phyloP scores from a whole-genome alignment of 2,329 filamentous ascomycete genomes.

The Alternaria sp. region DNA sequence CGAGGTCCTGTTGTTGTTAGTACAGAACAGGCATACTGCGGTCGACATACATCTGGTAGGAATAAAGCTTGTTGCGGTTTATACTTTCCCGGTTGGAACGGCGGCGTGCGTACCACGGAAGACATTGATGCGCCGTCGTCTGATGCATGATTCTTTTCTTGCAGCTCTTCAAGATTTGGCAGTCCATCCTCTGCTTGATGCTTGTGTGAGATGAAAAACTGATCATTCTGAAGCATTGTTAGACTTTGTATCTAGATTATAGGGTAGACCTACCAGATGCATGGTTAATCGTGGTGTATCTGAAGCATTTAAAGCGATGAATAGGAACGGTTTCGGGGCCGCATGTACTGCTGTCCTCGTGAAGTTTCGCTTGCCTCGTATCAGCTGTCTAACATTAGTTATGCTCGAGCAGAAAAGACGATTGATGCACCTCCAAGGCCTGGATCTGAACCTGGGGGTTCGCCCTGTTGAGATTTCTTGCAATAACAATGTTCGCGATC shows the following conservation, averaged over 20 bases:
- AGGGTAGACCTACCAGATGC: slow-evolving; percentile 48
- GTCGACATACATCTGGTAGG: slow-evolving; percentile 52
- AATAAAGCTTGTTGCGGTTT: slow-evolving; percentile 44
- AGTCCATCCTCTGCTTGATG: slow-evolving; percentile 76
- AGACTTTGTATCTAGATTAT: slow-evolving; percentile 42
- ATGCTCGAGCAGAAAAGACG: background rate
- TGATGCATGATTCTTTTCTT: slow-evolving; percentile 21
- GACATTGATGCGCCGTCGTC: slow-evolving; percentile 43
- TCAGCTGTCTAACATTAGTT: slow-evolving; percentile 61
- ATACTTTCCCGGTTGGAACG: slow-evolving; percentile 19
- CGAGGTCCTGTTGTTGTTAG: slow-evolving; percentile 55
- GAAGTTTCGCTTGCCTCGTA: slow-evolving; percentile 79
- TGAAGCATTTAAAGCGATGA: slow-evolving; percentile 72
- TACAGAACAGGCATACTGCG: background rate
- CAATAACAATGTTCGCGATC: slow-evolving; percentile 84
- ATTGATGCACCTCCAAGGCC: slow-evolving; percentile 61
- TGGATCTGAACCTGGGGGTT: slow-evolving; percentile 83
- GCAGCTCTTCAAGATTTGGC: slow-evolving; percentile 71
- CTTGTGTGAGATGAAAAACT: slow-evolving; percentile 87
- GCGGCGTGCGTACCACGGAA: slow-evolving; percentile 47
- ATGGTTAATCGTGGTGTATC: slow-evolving; percentile 45
- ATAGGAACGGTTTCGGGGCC: slow-evolving; percentile 78
- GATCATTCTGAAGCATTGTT: slow-evolving; percentile 73
- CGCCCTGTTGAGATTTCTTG: slow-evolving; percentile 77
- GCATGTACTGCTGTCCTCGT: slow-evolving; percentile 75